Evolutionary conservation across 805 yeast genomes (phyloP).

Genomic region (Wickerhamiella dianesei): DNA sequence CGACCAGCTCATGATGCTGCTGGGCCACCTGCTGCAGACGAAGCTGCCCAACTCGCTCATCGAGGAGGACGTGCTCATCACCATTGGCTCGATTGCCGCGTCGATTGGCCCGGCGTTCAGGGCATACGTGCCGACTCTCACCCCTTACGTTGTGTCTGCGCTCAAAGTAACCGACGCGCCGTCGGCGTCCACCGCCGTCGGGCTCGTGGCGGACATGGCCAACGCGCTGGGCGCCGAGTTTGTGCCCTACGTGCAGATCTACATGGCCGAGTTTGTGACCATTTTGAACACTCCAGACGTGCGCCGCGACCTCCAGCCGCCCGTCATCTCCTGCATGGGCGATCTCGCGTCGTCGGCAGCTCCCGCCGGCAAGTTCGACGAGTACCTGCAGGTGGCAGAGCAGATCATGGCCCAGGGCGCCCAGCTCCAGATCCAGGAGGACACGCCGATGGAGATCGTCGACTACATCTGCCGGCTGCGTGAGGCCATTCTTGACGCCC

Average conservation of each 20-base stretch:
- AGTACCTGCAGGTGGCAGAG: constrained; percentile 69
- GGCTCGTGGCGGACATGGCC: constrained; percentile 85
- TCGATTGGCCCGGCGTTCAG: constrained; percentile 60
- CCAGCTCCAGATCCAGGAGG: constrained; percentile 25
- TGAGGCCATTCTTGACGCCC: constrained; percentile 89
- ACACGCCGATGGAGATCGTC: constrained; percentile 54
- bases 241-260: constrained; percentile 59
- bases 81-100: constrained; percentile 78
- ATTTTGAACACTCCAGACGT: constrained; percentile 54
- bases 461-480: constrained; percentile 62
- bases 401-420: constrained; percentile 38
- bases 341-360: constrained; percentile 90
- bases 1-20: constrained; percentile 73
- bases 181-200: constrained; percentile 80
- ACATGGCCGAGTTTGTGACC: constrained; percentile 72
- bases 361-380: constrained; percentile 55
- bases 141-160: constrained; percentile 71
- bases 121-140: constrained; percentile 65
- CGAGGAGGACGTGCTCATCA: constrained; percentile 90
- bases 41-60: constrained; percentile 56
- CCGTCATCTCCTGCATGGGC: constrained; percentile 85
- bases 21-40: constrained; percentile 57
- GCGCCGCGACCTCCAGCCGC: constrained; percentile 71
- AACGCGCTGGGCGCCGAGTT: constrained; percentile 71
- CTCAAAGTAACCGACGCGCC: constrained; percentile 72